A percentile compares a stretch with the other conserved stretches of the same genome.
Conservation (phyloP, 805 yeast species). For the Pichia heedii region DNA sequence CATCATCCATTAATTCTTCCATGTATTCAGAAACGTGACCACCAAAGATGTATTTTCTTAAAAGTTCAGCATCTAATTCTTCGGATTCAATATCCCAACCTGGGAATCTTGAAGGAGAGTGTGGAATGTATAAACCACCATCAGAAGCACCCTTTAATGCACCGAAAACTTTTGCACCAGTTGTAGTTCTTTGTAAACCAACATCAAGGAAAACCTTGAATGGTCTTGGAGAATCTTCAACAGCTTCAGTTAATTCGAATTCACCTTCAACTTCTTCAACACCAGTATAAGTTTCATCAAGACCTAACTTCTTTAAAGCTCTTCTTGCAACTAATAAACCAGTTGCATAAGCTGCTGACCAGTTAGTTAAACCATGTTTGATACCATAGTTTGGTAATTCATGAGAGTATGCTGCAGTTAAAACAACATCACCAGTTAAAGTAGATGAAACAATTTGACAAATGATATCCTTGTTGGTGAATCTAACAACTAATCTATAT, state of each 20-base stretch:
- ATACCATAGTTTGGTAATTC: slow-evolving; percentile 98
- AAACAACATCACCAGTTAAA: slow-evolving; percentile 92
- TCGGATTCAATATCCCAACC: slow-evolving; percentile 99
- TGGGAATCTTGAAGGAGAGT: slow-evolving; percentile 99
- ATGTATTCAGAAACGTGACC: slow-evolving; percentile 99
- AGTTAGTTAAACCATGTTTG: slow-evolving; percentile 97
- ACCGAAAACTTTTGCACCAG: slow-evolving; percentile 99
- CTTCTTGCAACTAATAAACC: slow-evolving; percentile 99
- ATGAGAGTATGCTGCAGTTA: slow-evolving; percentile 97
- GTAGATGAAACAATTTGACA: slow-evolving; percentile 96
- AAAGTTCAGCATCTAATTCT: slow-evolving; percentile 94
- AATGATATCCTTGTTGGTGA: slow-evolving; percentile 99
- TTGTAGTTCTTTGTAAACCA: slow-evolving; percentile 99
- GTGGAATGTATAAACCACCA: slow-evolving; percentile 99
- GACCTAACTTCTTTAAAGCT: slow-evolving; percentile 93
- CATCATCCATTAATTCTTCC: slow-evolving; percentile 99
- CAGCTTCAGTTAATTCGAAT: slow-evolving; percentile 96
- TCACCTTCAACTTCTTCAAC: slow-evolving; percentile 99
- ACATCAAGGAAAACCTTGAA: slow-evolving; percentile 99
- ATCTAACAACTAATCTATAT: slow-evolving; percentile 98
- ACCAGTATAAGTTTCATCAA: slow-evolving; percentile 97
- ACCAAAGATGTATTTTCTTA: slow-evolving; percentile 99
- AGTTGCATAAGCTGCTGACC: slow-evolving; percentile 99
- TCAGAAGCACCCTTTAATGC: slow-evolving; percentile 99
- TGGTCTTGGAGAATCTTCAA: slow-evolving; percentile 99